Base-by-base conservation (phyloP, 768 basidiomycete genomes). In the Mycena galopus region DNA sequence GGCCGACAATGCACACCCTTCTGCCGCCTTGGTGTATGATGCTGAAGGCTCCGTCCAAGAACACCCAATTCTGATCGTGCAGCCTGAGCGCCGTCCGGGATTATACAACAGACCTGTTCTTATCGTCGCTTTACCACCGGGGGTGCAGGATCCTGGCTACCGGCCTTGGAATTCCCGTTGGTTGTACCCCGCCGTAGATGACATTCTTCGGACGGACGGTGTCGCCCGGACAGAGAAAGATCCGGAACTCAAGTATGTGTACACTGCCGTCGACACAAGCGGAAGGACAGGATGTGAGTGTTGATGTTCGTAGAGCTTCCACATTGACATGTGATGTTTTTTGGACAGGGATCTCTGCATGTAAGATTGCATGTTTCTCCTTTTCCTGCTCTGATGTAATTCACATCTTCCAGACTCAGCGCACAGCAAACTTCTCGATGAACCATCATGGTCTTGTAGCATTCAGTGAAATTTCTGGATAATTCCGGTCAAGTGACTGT, bases 211-310 rank as follows among this genome's bases (percentile, higher is more conserved):
- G 16, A 64, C 62, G 1, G 62, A 64, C 19, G 62, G 62, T 30
- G 17, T 55, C n/a, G 50, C 50, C 27, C 50, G 50, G 50, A 25
- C 1, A 23, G 50, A 50, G 47, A 50, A n/a, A 12, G 50, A 9
- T 10, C 11, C 23, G 50, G 11, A 19, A 16, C 29, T 29, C 27
- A n/a, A 6, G 23, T 14, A 44, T 25, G 53, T 56, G 30, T 65
- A 65, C 14, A 65, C 27, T 7, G 64, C 64, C 37, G 64, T 65
- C 30, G 53, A 65, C 57, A 39, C 21, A 44, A 65, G 32, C 57
- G 55, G 64, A 56, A 65, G 55, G 19, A 56, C 23, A 39, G 64
- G 64, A 65, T 65, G 64, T 65, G 37, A 21, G 64, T 50, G 32
- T 44, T 16, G 32, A n/a, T 30, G 55, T 25, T 37, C 64, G 56